Evolutionary conservation across 2,329 filamentous ascomycete species (phyloP), one percentile per base, ranked within the genome.

Genomic region (Claviceps spartinae): DNA sequence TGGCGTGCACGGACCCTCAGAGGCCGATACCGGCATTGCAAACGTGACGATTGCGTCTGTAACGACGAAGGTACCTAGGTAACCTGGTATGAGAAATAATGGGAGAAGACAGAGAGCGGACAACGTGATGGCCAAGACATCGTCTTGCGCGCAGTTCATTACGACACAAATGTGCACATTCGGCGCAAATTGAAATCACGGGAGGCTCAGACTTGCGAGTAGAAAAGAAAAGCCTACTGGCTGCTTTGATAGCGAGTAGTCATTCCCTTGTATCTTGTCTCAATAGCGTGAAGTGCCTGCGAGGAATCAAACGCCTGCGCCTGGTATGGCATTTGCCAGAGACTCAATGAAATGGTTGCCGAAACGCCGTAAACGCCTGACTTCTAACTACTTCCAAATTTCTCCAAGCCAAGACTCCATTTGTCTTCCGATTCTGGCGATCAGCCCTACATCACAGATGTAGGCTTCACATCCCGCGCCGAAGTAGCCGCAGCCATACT

Each of bases 301-400:
- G 18, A 41, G 16, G 13, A 24, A n/a, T 37, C 22, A 14, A 20
- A 26, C n/a, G n/a, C 9, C 5, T 37, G 26, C 40, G 43, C 34
- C 24, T 24, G 7, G 18, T 20, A 36, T 41, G 16, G 16, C n/a
- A 18, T 20, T 37, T 24, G 26, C 37, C 22, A 48, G 18, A 14
- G 22, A 24, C 22, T 20, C 5, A 41, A 48, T 9, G 4, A 49
- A 37, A 14, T 36, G 34, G 37, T 26, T 45, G 30, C 37, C 26
- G 9, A 34, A 46, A 51, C 49, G 43, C 44, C 44, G n/a, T 13
- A 37, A 51, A 51, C 49, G 49, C 49, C 49, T 24, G 5, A 4
- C 9, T 6, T 42, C 11, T 18, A 37, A 30, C 11, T 18, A 24
- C 26, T 45, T 36, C 5, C 26, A 36, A 5, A 22, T 44, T 44